These are phyloP conservation scores for Metroxylon sagu DNA, from an alignment of 176 grass and related monocot species.

Conservation along the genomic window DNA sequence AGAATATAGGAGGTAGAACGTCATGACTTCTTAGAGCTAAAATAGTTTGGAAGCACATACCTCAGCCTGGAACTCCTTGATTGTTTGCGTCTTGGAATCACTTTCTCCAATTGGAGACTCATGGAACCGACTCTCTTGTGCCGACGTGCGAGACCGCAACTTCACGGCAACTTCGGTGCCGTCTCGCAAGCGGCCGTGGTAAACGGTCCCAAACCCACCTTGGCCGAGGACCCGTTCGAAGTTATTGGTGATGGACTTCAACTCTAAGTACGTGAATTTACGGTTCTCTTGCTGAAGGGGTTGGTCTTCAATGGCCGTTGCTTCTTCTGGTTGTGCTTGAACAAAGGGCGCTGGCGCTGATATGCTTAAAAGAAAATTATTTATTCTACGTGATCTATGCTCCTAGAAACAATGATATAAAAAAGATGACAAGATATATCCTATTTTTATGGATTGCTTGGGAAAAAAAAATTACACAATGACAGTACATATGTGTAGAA, in stretches of 20 bases:
- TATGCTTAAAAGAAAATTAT: too few relatives aligned
- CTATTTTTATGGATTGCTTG: too few relatives aligned
- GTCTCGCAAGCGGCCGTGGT: conserved; percentile 46
- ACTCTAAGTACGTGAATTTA: conserved; percentile 55
- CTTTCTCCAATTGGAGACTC: too few relatives aligned
- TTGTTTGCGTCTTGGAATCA: neutral
- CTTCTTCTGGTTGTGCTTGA: too few relatives aligned
- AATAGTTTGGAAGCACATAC: conserved; percentile 22
- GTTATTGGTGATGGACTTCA: conserved; percentile 45
- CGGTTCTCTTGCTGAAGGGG: conserved; percentile 23
- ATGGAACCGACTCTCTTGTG: conserved; percentile 22
- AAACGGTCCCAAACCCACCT: conserved; percentile 74
- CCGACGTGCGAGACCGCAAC: conserved; percentile 30
- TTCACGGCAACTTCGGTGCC: conserved; percentile 66
- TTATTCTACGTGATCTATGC: too few relatives aligned
- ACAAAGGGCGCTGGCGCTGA: too few relatives aligned
- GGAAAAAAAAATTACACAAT: too few relatives aligned
- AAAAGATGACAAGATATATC: too few relatives aligned
- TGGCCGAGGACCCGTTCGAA: conserved; percentile 51
- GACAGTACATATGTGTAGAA: too few relatives aligned
- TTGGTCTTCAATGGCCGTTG: neutral
- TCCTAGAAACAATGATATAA: too few relatives aligned
- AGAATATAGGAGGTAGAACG: neutral
- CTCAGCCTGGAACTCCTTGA: conserved; percentile 55
- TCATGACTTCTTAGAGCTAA: neutral